phyloP scores from a whole-genome alignment of 805 yeast genomes.

The Cyberlindnera xishuangbannaensis region DNA sequence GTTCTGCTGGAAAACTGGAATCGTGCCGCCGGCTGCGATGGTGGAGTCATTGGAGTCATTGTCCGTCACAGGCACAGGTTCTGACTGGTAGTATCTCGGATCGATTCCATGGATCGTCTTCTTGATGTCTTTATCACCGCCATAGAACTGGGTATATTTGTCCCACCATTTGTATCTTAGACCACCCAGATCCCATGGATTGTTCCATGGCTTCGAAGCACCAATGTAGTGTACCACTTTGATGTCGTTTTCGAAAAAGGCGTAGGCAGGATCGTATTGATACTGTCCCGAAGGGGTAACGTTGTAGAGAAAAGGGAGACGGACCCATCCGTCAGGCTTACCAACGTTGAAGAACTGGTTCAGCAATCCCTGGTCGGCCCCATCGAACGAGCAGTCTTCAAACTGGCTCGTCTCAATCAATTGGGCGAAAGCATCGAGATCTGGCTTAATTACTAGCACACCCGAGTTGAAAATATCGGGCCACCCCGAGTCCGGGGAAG shows the following conservation, averaged over 20 bases:
- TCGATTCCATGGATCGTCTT: constrained; percentile 21
- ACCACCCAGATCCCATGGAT: constrained; percentile 10
- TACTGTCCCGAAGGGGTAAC: constrained; percentile 70
- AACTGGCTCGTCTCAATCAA: constrained; percentile 28
- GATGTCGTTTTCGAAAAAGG: constrained; percentile 40
- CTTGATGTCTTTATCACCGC: constrained; percentile 10
- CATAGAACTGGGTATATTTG: constrained; percentile 20
- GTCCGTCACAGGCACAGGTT: not conserved
- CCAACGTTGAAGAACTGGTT: constrained; percentile 53
- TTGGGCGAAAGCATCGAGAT: constrained; percentile 32
- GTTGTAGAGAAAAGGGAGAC: constrained; percentile 76
- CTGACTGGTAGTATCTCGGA: constrained; percentile 16
- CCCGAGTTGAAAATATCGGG: constrained; percentile 86
- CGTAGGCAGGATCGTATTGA: constrained; percentile 67
- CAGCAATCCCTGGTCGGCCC: constrained; percentile 85
- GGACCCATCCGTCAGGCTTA: constrained; percentile 44
- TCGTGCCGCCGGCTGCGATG: not conserved
- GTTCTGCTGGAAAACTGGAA: too few relatives aligned
- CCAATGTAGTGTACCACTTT: constrained; percentile 65
- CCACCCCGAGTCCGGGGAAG: constrained; percentile 81
- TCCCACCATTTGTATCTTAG: constrained; percentile 22
- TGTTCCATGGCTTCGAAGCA: constrained; percentile 48
- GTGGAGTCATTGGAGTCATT: not conserved
- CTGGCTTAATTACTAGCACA: constrained; percentile 54
- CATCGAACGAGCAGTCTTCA: constrained; percentile 55